These are phyloP conservation scores for Dactylonectria macrodidyma DNA, from an alignment of 2,329 filamentous ascomycete genomes.

Conservation along the genomic window DNA sequence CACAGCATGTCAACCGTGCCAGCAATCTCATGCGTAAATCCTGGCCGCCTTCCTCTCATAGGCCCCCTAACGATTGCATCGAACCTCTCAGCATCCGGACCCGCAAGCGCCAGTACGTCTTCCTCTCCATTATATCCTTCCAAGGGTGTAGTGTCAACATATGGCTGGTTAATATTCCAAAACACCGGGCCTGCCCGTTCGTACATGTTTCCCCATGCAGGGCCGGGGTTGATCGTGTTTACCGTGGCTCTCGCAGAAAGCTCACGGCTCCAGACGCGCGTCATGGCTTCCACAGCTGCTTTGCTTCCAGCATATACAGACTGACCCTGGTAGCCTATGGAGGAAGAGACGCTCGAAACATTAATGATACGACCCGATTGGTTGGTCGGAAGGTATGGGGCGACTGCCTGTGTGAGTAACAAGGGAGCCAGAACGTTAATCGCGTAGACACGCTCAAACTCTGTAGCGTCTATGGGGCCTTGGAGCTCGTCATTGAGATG, in stretches of 20 bases:
- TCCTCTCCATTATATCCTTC: conserved; percentile 53
- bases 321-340: conserved; percentile 67
- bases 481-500: conserved; percentile 68
- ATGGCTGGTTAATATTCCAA: conserved; percentile 57
- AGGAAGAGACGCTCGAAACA: conserved; percentile 69
- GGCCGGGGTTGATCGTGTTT: conserved; percentile 71
- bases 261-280: conserved; percentile 71
- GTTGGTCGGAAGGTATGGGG: conserved; percentile 79
- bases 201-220: conserved; percentile 69
- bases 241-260: conserved; percentile 67
- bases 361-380: conserved; percentile 72
- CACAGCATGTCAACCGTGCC: conserved; percentile 81
- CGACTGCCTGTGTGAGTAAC: conserved; percentile 80
- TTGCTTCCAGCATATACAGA: conserved; percentile 72
- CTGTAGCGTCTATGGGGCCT: conserved; percentile 67
- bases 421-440: conserved; percentile 89
- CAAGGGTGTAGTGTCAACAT: conserved; percentile 54
- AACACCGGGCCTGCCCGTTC: conserved; percentile 52
- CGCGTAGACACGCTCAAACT: conserved; percentile 81
- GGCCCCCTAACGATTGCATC: conserved; percentile 51
- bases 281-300: conserved; percentile 72
- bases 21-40: conserved; percentile 70
- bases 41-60: conserved; percentile 54
- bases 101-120: conserved; percentile 49
- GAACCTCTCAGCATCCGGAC: conserved; percentile 51